A percentile compares a stretch with the other conserved stretches of the same genome.
These are phyloP conservation scores for Casuarina glauca DNA, from an alignment of 306 rosid genomes.

Conservation along the genomic window DNA sequence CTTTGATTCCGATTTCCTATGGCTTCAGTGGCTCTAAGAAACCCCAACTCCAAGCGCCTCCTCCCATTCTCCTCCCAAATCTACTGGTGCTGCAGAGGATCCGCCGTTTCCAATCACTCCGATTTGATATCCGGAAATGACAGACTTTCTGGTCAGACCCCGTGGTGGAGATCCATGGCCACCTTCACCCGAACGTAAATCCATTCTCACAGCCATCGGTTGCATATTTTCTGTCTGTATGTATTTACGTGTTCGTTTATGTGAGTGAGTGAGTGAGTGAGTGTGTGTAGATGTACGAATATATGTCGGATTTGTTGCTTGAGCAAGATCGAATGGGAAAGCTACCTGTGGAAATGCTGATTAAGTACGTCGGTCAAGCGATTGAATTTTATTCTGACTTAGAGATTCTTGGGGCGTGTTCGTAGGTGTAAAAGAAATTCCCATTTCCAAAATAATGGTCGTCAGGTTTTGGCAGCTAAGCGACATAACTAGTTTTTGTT, in stretches of 20 bases:
- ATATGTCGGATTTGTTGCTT: not conserved
- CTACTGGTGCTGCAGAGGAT: conserved; percentile 53
- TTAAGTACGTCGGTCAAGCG: not conserved
- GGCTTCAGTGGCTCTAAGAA: conserved; percentile 73
- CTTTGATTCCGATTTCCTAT: conserved; percentile 31
- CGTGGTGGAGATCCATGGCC: conserved; percentile 85
- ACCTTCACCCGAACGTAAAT: conserved; percentile 81
- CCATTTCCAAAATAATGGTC: not conserved
- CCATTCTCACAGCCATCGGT: not conserved
- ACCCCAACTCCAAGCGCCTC: conserved; percentile 52
- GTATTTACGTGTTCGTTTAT: no score
- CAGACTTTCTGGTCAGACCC: conserved; percentile 34
- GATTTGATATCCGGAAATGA: conserved; percentile 44
- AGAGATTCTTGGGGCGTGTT: not conserved
- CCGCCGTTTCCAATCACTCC: conserved; percentile 42
- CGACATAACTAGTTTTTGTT: not conserved
- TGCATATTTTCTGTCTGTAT: not conserved
- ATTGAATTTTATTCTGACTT: not conserved
- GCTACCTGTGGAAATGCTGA: not conserved
- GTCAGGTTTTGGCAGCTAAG: not conserved
- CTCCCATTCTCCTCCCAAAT: conserved; percentile 56
- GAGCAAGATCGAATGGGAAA: not conserved
- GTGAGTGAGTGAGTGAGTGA: not conserved
- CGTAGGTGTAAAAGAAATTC: not conserved
- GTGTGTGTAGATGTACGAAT: not conserved